Base-by-base conservation (phyloP, 331 rosid genomes). In the Quercus phellos region DNA sequence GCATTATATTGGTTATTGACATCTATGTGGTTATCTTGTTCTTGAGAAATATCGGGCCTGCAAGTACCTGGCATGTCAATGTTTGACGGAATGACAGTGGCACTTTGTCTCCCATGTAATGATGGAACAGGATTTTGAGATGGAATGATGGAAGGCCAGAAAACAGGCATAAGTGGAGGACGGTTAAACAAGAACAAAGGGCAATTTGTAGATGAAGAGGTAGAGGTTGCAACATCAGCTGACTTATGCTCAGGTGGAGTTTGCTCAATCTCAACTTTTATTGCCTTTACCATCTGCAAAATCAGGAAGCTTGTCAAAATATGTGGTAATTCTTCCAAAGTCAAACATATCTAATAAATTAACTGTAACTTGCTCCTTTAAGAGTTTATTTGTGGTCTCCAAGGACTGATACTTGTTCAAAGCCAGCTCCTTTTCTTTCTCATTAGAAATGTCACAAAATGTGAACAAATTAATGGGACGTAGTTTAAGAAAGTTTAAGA, bases 391-490 rank as follows among this genome's bases (percentile, higher is more conserved):
- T 70, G 87, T 91, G 79, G 83, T 84, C 86, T 95, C 93, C 90
- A 93, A 83, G 59, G 90, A 85, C 77, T 85, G 87, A 78, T 85
- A 91, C 83, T 91, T 93, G 73, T 89, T 84, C 86, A 90, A 75
- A 82, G 93, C 96, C 86, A 79, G 30, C 69, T 93, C 96, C 87
- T 86, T 91, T 85, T 90, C 90, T 98, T 93, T 83, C 72, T 76
- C 60, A 66, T 70, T 79, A 84, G 63, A 88, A 76, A 81, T 77
- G 76, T 67, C 81, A 82, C 69, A 51, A 82, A 61, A 80, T 70
- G 74, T 55, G 68, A 70, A 73, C 72, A 64, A 74, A 70, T 73
- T 56, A 76, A 69, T n/a, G 43, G 35, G 24, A 5, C 21, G 32
- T 73, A 51, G 69, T 70, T 32, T 71, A 13, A 54, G 59, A 59